phyloP scores from a whole-genome alignment of 1,139 yeast genomes.

The Suhomyces kunorum region DNA sequence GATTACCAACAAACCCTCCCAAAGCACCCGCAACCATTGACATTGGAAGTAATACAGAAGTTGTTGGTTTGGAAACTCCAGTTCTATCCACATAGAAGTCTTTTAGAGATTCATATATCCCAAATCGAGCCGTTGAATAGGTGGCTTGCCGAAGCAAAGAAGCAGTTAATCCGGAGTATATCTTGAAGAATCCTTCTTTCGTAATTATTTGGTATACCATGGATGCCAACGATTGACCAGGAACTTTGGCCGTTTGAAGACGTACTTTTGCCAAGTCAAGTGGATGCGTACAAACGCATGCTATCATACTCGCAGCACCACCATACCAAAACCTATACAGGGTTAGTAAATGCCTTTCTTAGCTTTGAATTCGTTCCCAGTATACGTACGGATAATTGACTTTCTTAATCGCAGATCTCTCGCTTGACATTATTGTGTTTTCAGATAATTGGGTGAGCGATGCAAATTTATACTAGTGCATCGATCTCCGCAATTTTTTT shows the following conservation, averaged over 20 bases:
- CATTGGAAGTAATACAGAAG: slow-evolving; percentile 60
- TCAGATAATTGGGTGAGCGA: background rate
- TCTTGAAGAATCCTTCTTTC: slow-evolving; percentile 65
- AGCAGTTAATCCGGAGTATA: slow-evolving; percentile 81
- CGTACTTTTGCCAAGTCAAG: slow-evolving; percentile 84
- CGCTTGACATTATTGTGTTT: slow-evolving; percentile 5
- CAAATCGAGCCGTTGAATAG: slow-evolving; percentile 83
- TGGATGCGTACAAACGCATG: slow-evolving; percentile 68
- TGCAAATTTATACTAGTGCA: slow-evolving; percentile 4
- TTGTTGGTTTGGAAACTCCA: slow-evolving; percentile 35
- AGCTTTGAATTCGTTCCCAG: background rate
- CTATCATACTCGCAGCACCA: slow-evolving; percentile 67
- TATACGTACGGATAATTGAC: slow-evolving; percentile 19
- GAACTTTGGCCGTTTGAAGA: slow-evolving; percentile 68
- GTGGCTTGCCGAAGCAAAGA: slow-evolving; percentile 84
- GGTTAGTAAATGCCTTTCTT: slow-evolving; percentile 15
- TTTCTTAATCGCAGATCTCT: slow-evolving; percentile 12
- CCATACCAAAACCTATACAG: slow-evolving; percentile 48
- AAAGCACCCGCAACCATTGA: slow-evolving; percentile 83
- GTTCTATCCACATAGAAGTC: slow-evolving; percentile 47
- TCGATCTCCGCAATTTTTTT: slow-evolving; percentile 6
- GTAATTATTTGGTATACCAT: slow-evolving; percentile 62
- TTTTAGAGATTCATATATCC: slow-evolving; percentile 76
- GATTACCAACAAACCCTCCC: slow-evolving; percentile 86
- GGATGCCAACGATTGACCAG: slow-evolving; percentile 60